Percentiles rank a stretch among this genome's conserved stretches.
These are phyloP conservation scores for Phytophthora sansomeana DNA, from an alignment of 352 stramenopile species.

Conservation along the genomic window DNA sequence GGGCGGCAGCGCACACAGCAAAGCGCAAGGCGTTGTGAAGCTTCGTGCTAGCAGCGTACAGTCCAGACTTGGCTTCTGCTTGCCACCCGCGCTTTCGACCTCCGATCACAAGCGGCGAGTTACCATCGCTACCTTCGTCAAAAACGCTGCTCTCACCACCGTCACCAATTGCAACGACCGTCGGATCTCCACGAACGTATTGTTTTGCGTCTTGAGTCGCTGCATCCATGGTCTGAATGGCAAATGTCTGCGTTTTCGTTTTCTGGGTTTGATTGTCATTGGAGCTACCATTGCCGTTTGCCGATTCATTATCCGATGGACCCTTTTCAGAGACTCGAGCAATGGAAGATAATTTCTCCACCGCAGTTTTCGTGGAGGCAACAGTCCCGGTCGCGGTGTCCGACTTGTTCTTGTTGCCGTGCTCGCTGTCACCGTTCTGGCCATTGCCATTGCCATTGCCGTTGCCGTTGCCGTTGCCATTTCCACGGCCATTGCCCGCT, in stretches of 20 bases:
- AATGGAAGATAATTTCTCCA: no score
- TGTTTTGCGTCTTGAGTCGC: slow-evolving; percentile 13
- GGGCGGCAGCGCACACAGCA: slow-evolving; percentile 41
- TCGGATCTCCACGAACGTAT: slow-evolving; percentile 42
- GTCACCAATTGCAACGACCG: slow-evolving; percentile 11
- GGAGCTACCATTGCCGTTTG: not conserved
- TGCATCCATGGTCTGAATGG: slow-evolving; percentile 16
- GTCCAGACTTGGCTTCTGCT: slow-evolving; percentile 31
- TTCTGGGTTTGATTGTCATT: not conserved
- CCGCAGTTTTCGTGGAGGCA: no score
- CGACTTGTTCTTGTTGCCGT: not conserved
- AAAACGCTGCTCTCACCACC: slow-evolving; percentile 20
- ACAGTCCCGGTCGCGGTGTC: no score
- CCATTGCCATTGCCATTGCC: not conserved
- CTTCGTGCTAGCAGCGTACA: slow-evolving; percentile 43
- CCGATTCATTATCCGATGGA: not conserved
- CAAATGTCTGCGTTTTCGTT: slow-evolving; percentile 13
- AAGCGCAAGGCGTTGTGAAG: slow-evolving; percentile 61
- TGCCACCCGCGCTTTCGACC: slow-evolving; percentile 47
- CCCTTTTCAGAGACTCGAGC: not conserved
- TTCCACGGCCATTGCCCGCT: not conserved
- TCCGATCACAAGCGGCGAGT: slow-evolving; percentile 44
- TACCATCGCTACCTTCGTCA: slow-evolving; percentile 8
- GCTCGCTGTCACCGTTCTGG: not conserved
- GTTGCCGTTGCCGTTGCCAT: not conserved